Percentiles rank a stretch among this genome's conserved stretches.
These are phyloP conservation scores for Apiotrichum sp. DNA, from an alignment of 1,284 basidiomycete genomes.

Conservation along the genomic window DNA sequence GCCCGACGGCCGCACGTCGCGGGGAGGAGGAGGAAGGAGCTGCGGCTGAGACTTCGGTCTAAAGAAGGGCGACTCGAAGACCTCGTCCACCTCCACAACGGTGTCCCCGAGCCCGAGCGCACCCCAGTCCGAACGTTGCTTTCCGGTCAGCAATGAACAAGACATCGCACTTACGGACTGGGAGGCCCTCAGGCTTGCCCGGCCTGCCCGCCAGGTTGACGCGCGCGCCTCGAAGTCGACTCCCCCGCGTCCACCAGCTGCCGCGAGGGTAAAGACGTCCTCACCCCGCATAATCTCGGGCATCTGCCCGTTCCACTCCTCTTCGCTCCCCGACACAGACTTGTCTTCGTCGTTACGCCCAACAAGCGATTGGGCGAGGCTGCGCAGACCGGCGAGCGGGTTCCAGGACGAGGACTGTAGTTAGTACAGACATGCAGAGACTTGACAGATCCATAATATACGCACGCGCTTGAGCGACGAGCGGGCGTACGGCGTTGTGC, in stretches of 20 bases:
- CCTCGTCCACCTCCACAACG: too few relatives aligned
- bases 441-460: not conserved
- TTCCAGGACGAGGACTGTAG: slow-evolving; percentile 2
- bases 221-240: slow-evolving; percentile 28
- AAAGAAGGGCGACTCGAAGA: too few relatives aligned
- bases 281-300: slow-evolving; percentile 24
- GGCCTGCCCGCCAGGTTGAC: slow-evolving; percentile 21
- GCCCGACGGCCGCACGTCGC: not conserved
- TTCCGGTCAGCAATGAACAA: not conserved
- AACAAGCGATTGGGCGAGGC: slow-evolving; percentile 26
- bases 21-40: not conserved
- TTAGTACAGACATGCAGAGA: not conserved
- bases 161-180: not conserved
- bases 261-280: slow-evolving; percentile 34
- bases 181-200: not conserved
- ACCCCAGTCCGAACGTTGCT: slow-evolving; percentile 6
- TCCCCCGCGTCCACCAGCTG: slow-evolving; percentile 26
- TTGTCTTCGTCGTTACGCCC: slow-evolving; percentile 17
- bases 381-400: slow-evolving; percentile 13
- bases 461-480: not conserved
- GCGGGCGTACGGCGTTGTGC: slow-evolving; percentile 24
- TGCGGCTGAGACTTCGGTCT: not conserved
- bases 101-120: slow-evolving; percentile 2
- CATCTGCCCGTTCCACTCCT: slow-evolving; percentile 36
- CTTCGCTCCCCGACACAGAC: slow-evolving; percentile 40